phyloP scores from a whole-genome alignment of 352 stramenopile species.

The Phytopythium mirpurense region DNA sequence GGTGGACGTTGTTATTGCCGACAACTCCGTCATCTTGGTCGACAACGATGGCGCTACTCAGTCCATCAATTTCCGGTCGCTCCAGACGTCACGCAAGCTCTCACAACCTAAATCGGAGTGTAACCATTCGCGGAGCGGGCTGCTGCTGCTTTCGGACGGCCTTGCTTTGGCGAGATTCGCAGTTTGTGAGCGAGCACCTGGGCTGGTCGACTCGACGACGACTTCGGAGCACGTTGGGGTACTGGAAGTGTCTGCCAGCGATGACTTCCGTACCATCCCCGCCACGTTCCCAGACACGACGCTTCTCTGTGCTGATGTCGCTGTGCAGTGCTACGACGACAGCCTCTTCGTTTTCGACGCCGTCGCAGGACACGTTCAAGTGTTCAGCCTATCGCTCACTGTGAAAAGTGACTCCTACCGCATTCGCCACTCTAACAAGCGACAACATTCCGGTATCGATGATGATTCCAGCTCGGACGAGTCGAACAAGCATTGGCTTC shows the following conservation, averaged over 20 bases:
- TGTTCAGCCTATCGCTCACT: slow-evolving; percentile 28
- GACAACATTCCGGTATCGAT: no score
- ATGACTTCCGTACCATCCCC: slow-evolving; percentile 29
- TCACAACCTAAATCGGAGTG: background rate
- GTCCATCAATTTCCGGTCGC: slow-evolving; percentile 1
- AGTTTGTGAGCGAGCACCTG: background rate
- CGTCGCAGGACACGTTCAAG: background rate
- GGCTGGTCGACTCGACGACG: no score
- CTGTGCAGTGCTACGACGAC: slow-evolving; percentile 11
- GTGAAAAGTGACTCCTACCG: slow-evolving; percentile 51
- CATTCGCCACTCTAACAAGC: slow-evolving; percentile 27
- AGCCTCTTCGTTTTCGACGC: slow-evolving; percentile 26
- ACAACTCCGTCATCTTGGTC: background rate
- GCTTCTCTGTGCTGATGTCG: slow-evolving; percentile 7
- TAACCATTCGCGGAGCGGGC: slow-evolving; percentile 1
- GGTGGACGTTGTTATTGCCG: background rate
- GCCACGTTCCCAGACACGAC: background rate
- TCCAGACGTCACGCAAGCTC: background rate
- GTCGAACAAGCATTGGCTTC: slow-evolving; percentile 21
- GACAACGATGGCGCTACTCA: background rate
- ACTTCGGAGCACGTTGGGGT: slow-evolving; percentile 8
- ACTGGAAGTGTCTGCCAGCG: slow-evolving; percentile 20
- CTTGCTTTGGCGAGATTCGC: slow-evolving; percentile 12
- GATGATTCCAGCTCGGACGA: no score
- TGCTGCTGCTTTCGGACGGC: slow-evolving; percentile 18